Evolutionary conservation across 306 rosid species (phyloP).

Genomic region (Castanea crenata): DNA sequence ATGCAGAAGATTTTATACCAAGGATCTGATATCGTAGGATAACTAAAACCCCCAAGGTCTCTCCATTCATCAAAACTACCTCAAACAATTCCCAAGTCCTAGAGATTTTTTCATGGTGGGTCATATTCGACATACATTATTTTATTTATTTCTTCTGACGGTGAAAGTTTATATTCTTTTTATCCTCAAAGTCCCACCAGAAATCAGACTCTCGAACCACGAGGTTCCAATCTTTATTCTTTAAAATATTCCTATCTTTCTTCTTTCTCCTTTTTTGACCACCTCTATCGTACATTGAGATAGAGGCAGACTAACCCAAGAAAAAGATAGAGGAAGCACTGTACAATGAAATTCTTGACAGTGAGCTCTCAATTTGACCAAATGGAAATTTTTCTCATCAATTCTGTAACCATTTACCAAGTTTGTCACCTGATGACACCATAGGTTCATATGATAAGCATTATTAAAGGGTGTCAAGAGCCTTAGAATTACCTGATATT

Average conservation of each 20-base stretch:
- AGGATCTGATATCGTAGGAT: conserved; percentile 27
- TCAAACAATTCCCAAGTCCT: neutral
- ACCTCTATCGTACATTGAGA: neutral
- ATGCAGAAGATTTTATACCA: conserved; percentile 44
- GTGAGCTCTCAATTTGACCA: neutral
- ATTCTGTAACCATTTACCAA: neutral
- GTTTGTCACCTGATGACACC: too few species aligned
- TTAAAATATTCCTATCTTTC: conserved; percentile 27
- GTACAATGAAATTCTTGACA: neutral
- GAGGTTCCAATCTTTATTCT: conserved; percentile 38
- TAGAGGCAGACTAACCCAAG: neutral
- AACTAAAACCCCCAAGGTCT: conserved; percentile 26
- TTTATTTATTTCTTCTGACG: neutral
- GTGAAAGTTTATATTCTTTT: conserved; percentile 36
- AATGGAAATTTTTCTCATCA: neutral
- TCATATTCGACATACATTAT: conserved; percentile 8
- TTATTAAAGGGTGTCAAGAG: too few species aligned
- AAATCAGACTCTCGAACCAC: conserved; percentile 15
- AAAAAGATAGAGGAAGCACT: neutral
- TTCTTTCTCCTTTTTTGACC: conserved; percentile 35
- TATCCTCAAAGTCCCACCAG: conserved; percentile 4
- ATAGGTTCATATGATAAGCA: too few species aligned
- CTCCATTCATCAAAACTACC: neutral
- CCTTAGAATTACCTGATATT: too few species aligned
- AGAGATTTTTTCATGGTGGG: conserved; percentile 13